Percentiles rank a stretch among this genome's conserved stretches.
Evolutionary conservation across 805 yeast genomes (phyloP).

Genomic region (Candida xiaguanensis): DNA sequence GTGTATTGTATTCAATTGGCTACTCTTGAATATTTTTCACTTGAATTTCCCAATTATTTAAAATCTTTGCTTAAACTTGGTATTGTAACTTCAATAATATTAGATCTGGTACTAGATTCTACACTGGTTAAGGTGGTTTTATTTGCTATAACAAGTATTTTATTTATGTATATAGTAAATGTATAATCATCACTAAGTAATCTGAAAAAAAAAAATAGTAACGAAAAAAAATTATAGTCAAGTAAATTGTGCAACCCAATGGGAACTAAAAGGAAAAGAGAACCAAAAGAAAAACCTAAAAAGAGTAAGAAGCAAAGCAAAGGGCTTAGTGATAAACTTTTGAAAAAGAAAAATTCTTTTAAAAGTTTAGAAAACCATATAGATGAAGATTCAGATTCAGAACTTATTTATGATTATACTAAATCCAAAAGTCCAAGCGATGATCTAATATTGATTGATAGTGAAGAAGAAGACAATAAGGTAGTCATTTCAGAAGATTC

Average conservation of each 20-base stretch:
- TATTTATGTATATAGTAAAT: neutral
- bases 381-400: conserved; percentile 19
- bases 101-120: neutral
- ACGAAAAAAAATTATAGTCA: neutral
- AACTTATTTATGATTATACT: conserved; percentile 19
- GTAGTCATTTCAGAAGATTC: conserved; percentile 5
- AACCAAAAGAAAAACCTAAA: conserved; percentile 14
- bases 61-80: conserved; percentile 7
- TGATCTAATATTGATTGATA: conserved; percentile 31
- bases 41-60: neutral
- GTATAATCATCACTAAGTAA: neutral
- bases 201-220: neutral
- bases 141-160: neutral
- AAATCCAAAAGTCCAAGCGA: conserved; percentile 12
- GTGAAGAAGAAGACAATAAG: conserved; percentile 21
- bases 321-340: neutral
- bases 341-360: conserved; percentile 16
- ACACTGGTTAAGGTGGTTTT: neutral
- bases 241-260: neutral
- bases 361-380: conserved; percentile 16
- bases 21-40: conserved; percentile 7
- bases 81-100: neutral
- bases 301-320: conserved; percentile 17
- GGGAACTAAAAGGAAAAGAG: conserved; percentile 23
- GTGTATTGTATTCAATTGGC: conserved; percentile 6